These are phyloP conservation scores for Naganishia antarctica DNA, from an alignment of 768 basidiomycete genomes.

Conservation along the genomic window DNA sequence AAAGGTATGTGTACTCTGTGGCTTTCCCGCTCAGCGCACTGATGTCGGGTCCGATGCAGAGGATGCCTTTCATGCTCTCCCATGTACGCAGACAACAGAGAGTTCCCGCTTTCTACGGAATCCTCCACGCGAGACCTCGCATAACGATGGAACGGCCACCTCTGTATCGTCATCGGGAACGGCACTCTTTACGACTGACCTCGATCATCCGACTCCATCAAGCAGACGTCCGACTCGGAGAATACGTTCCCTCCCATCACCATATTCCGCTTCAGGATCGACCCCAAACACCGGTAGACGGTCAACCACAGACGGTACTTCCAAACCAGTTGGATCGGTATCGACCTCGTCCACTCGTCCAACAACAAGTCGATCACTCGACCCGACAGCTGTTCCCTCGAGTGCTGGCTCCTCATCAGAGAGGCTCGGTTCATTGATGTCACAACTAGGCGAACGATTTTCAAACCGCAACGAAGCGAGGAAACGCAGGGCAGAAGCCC, in stretches of 20 bases:
- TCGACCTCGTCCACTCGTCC: background rate
- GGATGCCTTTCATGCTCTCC: background rate
- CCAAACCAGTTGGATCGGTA: too few species aligned
- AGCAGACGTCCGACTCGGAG: constrained; percentile 9
- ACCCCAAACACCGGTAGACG: constrained; percentile 10
- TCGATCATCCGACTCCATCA: background rate
- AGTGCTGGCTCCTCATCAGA: background rate
- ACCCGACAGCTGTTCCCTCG: too few species aligned
- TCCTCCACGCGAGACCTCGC: background rate
- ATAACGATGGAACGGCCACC: background rate
- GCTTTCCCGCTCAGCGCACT: background rate
- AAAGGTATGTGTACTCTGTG: background rate
- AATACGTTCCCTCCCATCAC: constrained; percentile 10
- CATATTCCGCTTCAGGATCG: constrained; percentile 5
- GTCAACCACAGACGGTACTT: background rate
- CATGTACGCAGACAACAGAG: constrained; percentile 14
- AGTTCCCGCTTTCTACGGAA: constrained; percentile 11
- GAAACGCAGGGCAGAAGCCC: background rate
- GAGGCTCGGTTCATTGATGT: constrained; percentile 3
- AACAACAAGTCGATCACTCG: background rate
- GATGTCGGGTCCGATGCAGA: background rate
- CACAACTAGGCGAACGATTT: constrained; percentile 8
- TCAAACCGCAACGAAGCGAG: constrained; percentile 10
- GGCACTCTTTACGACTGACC: background rate
- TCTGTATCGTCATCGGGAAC: constrained; percentile 1